Evolutionary conservation across 441 rosid species (phyloP), one percentile per base, ranked within the genome.

Genomic region (Arabidopsis lyrata): DNA sequence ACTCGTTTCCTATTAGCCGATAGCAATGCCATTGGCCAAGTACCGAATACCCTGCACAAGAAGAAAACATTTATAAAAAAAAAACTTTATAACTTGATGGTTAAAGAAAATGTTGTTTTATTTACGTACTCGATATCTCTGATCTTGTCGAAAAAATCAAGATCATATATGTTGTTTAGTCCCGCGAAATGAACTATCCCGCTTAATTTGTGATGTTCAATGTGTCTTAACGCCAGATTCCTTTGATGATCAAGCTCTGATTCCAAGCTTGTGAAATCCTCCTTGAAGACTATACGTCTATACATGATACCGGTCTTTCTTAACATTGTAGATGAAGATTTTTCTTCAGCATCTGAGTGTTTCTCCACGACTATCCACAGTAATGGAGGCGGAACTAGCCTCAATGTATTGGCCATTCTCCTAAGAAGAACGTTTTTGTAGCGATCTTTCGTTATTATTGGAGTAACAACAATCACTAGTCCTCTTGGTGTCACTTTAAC

Each of bases 101-200:
- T 58, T 55, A 45, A 4, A 47, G 18, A 11, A 72, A 67, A 61
- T 66, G 41, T 62, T 16, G 42, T 9, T 48, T 63, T 4, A 1
- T 64, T 70, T 20, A 61, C 96, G 7, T 86, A 95, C 98, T 93
- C 97, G 13, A 91, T 91, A 59, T 85, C 82, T 74, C 97, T 76
- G 39, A 95, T 95, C 68, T 90, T 87, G 6, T 87, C 65, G 79
- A 92, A 95, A 90, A 95, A 95, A 63, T 81, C 87, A 66, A 95
- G 95, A 79, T 93, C 97, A 55, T 95, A 95, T 31, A 88, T 84
- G 65, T 91, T 92, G 78, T 88, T 83, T n/a, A 91, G 84, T n/a
- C 80, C 86, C 1, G 99, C 93, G 36, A 95, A 91, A 76, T 95
- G 99, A 66, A 95, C 97, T 27, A 93, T 82, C 14, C 98, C 99